phyloP scores from a whole-genome alignment of 164 flowering plant species.

The Sextonia rubra region DNA sequence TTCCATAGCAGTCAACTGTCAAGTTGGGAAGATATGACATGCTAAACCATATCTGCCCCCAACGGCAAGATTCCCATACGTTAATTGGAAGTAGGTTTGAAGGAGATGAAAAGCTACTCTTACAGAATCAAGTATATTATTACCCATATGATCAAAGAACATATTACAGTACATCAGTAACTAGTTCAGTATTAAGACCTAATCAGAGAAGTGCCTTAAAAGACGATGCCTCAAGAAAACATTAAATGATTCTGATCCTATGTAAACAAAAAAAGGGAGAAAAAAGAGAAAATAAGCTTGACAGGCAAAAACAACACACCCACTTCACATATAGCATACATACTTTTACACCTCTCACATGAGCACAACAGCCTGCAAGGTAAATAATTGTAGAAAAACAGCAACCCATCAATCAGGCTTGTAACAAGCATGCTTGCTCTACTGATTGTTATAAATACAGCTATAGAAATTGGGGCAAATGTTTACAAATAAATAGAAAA shows the following conservation, averaged over 20 bases:
- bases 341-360: background rate
- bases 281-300: background rate
- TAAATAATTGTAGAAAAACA: background rate
- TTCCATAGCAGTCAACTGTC: no score
- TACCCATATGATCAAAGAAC: background rate
- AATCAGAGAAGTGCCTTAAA: background rate
- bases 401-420: slow-evolving; percentile 10
- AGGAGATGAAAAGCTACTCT: background rate
- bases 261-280: background rate
- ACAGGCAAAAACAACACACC: background rate
- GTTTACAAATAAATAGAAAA: no score
- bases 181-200: background rate
- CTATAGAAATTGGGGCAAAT: no score
- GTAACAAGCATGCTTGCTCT: slow-evolving; percentile 23
- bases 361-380: background rate
- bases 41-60: no score
- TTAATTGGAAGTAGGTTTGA: no score
- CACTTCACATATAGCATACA: background rate
- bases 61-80: no score
- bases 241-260: background rate
- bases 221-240: background rate
- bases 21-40: no score
- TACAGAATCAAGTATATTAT: background rate
- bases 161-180: background rate
- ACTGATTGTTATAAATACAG: no score